A percentile compares a stretch with the other conserved stretches of the same genome.
These are phyloP conservation scores for Nemania diffusa DNA, from an alignment of 2,329 filamentous ascomycete species.

Conservation along the genomic window DNA sequence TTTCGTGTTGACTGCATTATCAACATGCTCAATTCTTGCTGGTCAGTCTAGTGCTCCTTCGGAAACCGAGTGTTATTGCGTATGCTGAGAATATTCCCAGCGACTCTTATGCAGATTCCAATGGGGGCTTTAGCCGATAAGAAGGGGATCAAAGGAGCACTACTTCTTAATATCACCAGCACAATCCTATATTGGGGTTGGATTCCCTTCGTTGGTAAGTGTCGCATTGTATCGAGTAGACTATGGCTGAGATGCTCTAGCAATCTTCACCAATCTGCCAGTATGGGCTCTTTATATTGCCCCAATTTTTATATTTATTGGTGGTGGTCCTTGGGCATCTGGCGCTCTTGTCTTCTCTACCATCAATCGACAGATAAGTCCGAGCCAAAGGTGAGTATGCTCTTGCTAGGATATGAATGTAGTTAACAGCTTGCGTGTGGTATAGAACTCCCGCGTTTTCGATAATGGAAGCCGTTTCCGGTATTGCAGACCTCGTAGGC, in stretches of 20 bases:
- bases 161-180: slow-evolving; percentile 27
- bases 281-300: slow-evolving; percentile 19
- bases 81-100: slow-evolving; percentile 13
- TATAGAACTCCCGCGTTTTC: slow-evolving; percentile 27
- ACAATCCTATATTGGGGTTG: slow-evolving; percentile 30
- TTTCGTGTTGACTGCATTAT: slow-evolving; percentile 22
- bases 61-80: too few species aligned
- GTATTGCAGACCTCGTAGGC: slow-evolving; percentile 28
- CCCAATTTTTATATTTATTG: slow-evolving; percentile 23
- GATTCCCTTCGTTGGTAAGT: slow-evolving; percentile 25
- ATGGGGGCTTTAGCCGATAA: slow-evolving; percentile 28
- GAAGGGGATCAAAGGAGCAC: slow-evolving; percentile 14
- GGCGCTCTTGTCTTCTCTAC: slow-evolving; percentile 27
- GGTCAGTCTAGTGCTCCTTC: slow-evolving; percentile 10
- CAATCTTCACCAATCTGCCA: slow-evolving; percentile 13
- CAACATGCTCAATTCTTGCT: slow-evolving; percentile 27
- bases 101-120: slow-evolving; percentile 32
- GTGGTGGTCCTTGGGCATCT: slow-evolving; percentile 30
- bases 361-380: slow-evolving; percentile 19
- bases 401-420: background rate
- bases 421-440: background rate
- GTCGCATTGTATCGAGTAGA: background rate
- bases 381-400: slow-evolving; percentile 17
- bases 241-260: slow-evolving; percentile 16
- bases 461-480: slow-evolving; percentile 30